These are phyloP conservation scores for Pyrenopolyporus hunteri DNA, from an alignment of 495 filamentous ascomycete species.

Conservation along the genomic window DNA sequence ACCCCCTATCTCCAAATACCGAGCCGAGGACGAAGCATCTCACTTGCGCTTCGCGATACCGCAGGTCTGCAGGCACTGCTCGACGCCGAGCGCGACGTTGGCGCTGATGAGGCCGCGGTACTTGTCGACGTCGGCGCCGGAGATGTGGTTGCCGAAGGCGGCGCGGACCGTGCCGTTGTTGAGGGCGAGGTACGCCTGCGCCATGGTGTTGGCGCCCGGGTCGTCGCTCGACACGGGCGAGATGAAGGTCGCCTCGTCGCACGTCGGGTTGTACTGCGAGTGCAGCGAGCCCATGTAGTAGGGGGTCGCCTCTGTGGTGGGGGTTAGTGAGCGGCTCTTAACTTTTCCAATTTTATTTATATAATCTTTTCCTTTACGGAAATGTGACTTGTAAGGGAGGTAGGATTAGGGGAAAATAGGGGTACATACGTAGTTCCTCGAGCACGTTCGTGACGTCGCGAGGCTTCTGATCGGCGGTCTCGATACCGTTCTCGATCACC, in stretches of 20 bases:
- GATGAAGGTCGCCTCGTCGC: slow-evolving; percentile 55
- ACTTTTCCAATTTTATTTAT: too few relatives aligned
- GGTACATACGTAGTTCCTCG: slow-evolving; percentile 36
- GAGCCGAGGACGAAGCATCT: not conserved
- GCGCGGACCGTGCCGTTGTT: slow-evolving; percentile 52
- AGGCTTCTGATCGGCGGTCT: slow-evolving; percentile 6
- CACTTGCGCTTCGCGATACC: slow-evolving; percentile 37
- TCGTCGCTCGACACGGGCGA: slow-evolving; percentile 57
- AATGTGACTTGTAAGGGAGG: too few relatives aligned
- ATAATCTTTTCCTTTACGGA: too few relatives aligned
- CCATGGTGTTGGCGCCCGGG: slow-evolving; percentile 53
- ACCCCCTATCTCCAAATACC: too few relatives aligned
- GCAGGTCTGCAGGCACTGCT: slow-evolving; percentile 53
- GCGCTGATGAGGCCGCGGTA: slow-evolving; percentile 53
- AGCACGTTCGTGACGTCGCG: slow-evolving; percentile 47
- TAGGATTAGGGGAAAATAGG: not conserved
- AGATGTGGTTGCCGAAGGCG: slow-evolving; percentile 48
- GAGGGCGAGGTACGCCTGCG: slow-evolving; percentile 58
- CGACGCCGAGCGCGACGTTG: slow-evolving; percentile 53
- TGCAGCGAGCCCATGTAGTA: slow-evolving; percentile 60
- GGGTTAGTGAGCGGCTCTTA: not conserved
- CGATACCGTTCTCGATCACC: slow-evolving; percentile 56
- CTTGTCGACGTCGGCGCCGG: slow-evolving; percentile 52
- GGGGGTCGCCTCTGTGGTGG: slow-evolving; percentile 43
- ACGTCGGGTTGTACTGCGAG: slow-evolving; percentile 60